Evolutionary conservation across 148 eudicot species (phyloP), one percentile per base, ranked within the genome.

Genomic region (Simmondsia chinensis): DNA sequence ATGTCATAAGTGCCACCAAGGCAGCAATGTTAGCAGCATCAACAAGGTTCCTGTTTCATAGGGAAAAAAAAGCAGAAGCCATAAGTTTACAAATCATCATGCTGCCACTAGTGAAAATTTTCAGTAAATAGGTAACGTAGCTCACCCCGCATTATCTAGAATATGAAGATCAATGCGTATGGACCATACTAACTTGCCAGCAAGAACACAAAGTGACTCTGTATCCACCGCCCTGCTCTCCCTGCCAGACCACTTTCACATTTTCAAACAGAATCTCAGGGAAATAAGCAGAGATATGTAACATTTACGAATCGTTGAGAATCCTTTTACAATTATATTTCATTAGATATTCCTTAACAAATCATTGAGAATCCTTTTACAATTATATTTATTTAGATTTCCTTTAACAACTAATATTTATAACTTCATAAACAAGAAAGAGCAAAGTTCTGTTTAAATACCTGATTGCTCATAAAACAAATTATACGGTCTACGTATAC

Each of bases 1-100:
- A 91, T 46, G 94, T 83, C 43, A 71, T 65, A 12, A 88, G 91
- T 39, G 97, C 87, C 58, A 80, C 82, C 69, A 88, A 72, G 48
- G 97, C 97, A 60, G 97, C 95, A 64, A 76, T 72, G 66, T 91
- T 91, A 70, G 97, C 95, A 64, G 97, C 93, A 82, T 91, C 95
- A 57, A 85, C 79, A 63, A 91, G 88, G 74, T 91, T 91, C 48
- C 95, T 85, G 64, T 61, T 52, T 33, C 19, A 29, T 41, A 24
- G n/a, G 11, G 32, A 32, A 43, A 61, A 2, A 21, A 30, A 1
- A 48, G 34, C 31, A 40, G 24, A 50, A 35, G 28, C 43, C 38
- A 59, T 29, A 17, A 48, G 6, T 12, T 18, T 25, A 39, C 35
- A 34, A 25, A 43, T 6, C 12, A 15, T 15, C 39, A 17, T 46